phyloP scores from a whole-genome alignment of 495 filamentous ascomycete species.

The Neurospora africana region DNA sequence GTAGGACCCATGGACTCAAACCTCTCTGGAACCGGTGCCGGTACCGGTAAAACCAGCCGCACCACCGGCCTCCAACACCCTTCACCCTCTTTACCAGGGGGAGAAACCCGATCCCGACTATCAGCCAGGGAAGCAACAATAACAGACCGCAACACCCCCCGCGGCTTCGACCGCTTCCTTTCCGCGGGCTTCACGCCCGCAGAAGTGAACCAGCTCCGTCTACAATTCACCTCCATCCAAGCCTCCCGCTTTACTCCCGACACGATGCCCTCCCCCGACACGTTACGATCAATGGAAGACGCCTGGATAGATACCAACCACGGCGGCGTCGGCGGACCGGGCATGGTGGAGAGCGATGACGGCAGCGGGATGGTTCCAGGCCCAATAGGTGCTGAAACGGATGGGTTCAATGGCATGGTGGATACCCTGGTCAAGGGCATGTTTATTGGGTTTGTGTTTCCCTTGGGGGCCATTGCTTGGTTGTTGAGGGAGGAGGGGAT shows the following conservation, averaged over 20 bases:
- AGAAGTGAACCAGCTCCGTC: constrained; percentile 71
- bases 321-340: constrained; percentile 22
- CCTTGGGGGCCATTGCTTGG: constrained; percentile 75
- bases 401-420: constrained; percentile 37
- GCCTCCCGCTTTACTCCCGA: constrained; percentile 69
- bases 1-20: background rate
- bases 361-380: constrained; percentile 12
- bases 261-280: constrained; percentile 59
- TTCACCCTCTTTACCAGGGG: background rate
- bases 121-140: constrained; percentile 17
- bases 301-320: constrained; percentile 79
- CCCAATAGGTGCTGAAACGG: constrained; percentile 28
- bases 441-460: constrained; percentile 89
- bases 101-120: background rate
- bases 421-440: constrained; percentile 86
- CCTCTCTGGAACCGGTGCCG: background rate
- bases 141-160: constrained; percentile 44
- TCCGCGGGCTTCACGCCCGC: constrained; percentile 64
- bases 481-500: constrained; percentile 79
- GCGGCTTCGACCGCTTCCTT: constrained; percentile 83
- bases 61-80: constrained; percentile 6
- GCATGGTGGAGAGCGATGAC: constrained; percentile 22
- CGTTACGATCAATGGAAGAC: constrained; percentile 62
- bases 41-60: background rate
- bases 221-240: constrained; percentile 76